Evolutionary conservation across 345 rosid species (phyloP).

Genomic region (Hibiscus syriacus): DNA sequence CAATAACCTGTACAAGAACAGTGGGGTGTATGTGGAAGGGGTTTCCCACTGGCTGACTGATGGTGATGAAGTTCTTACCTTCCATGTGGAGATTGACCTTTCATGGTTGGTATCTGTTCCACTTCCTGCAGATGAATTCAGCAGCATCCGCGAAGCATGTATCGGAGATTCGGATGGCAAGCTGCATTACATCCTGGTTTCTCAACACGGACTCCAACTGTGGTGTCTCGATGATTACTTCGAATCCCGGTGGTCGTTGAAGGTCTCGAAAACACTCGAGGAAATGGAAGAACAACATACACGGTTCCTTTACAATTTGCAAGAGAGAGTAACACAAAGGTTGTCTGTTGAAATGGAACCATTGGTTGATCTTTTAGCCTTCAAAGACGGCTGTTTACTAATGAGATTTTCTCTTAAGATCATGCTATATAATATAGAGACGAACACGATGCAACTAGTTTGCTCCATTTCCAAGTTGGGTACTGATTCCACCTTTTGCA

Average conservation of each 20-base stretch:
- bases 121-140: slow-evolving; percentile 17
- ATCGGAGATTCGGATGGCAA: slow-evolving; percentile 29
- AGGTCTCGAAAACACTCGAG: slow-evolving; percentile 17
- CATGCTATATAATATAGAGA: slow-evolving; percentile 18
- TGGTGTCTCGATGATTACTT: slow-evolving; percentile 39
- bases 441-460: slow-evolving; percentile 15
- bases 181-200: slow-evolving; percentile 22
- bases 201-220: slow-evolving; percentile 27
- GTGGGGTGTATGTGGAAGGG: slow-evolving; percentile 25
- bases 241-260: slow-evolving; percentile 31
- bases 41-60: slow-evolving; percentile 34
- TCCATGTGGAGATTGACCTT: too few species aligned
- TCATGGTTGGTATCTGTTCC: slow-evolving; percentile 24
- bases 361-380: slow-evolving; percentile 36
- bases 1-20: slow-evolving; percentile 20
- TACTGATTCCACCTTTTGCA: slow-evolving; percentile 3
- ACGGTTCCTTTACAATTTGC: slow-evolving; percentile 9
- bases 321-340: not conserved
- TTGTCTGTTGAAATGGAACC: not conserved
- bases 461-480: slow-evolving; percentile 19
- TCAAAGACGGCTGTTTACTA: slow-evolving; percentile 31
- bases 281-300: slow-evolving; percentile 28
- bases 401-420: slow-evolving; percentile 22
- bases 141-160: slow-evolving; percentile 22
- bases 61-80: slow-evolving; percentile 29